Evolutionary conservation across 495 filamentous ascomycete species (phyloP), one percentile per base, ranked within the genome.

Genomic region (Tetracladium setigerum): DNA sequence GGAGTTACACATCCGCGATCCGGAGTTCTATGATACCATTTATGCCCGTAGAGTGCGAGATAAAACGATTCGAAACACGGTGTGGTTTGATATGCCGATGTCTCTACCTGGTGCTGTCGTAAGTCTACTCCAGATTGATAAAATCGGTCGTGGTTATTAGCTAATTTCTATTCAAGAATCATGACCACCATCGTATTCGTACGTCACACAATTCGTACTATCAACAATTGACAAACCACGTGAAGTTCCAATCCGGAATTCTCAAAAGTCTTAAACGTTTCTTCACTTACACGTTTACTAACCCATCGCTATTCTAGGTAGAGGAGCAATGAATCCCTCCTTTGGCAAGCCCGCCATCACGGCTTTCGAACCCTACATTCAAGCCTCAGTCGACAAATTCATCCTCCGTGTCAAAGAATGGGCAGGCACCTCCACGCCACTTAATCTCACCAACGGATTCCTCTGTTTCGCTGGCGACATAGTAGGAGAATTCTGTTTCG

Each of bases 1-100:
- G 40, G 78, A 82, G 44, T 33, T 83, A 0, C 75, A 78, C 47
- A 65, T 81, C 48, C 57, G 66, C 27, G 75, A 81, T 55, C 69
- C 72, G 0, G 64, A 73, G 8, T 81, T 65, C 54, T 75, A 69
- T 47, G 65, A 77, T 42, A 59, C 64, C 14, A 38, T 81, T 8
- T 80, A 75, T 55, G 33, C 52, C 22, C 22, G 22, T 27, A 27
- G 22, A 27, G 22, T 27, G 7, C 22, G 22, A 27, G 22, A 27
- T 27, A 27, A 27, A 6, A 38, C 30, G 10, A 27, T 7, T 27
- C 3, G 22, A 7, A 27, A 45, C 7, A 7, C 7, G 3, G 22
- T 27, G 22, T 27, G 22, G 22, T 27, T 27, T 27, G 22, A 27
- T 7, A 27, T 27, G 22, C 27, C 16, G 0, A 6, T 30, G 5